Evolutionary conservation across 148 eudicot species (phyloP).

Genomic region (Chenopodium album): DNA sequence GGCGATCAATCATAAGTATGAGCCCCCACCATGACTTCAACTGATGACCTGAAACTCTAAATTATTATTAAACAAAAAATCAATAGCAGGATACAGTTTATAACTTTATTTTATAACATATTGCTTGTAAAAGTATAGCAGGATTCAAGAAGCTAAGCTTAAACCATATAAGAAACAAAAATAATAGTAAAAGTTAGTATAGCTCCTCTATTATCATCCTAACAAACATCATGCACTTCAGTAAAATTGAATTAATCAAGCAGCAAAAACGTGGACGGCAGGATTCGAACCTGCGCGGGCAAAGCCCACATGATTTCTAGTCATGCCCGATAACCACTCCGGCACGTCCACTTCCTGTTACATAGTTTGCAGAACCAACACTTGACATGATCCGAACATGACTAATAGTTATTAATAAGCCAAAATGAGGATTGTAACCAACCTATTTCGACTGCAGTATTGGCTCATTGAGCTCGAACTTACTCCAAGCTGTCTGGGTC

Average conservation of each 20-base stretch:
- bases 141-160: neutral
- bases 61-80: neutral
- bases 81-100: neutral
- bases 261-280: slow-evolving; percentile 46
- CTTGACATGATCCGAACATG: neutral
- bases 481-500: too few species aligned
- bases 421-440: neutral
- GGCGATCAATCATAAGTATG: neutral
- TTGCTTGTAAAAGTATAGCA: neutral
- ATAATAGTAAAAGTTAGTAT: neutral
- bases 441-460: too few species aligned
- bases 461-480: too few species aligned
- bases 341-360: neutral
- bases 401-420: neutral
- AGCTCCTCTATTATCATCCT: neutral
- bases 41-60: neutral
- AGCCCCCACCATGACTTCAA: neutral
- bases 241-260: neutral
- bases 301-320: slow-evolving; percentile 99
- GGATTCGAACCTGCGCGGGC: slow-evolving; percentile 78
- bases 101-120: neutral
- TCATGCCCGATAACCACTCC: slow-evolving; percentile 84
- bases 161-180: neutral
- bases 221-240: neutral
- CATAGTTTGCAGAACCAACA: neutral